A percentile compares a stretch with the other conserved stretches of the same genome.
These are phyloP conservation scores for Didymella glomerata DNA, from an alignment of 2,329 filamentous ascomycete species.

Conservation along the genomic window DNA sequence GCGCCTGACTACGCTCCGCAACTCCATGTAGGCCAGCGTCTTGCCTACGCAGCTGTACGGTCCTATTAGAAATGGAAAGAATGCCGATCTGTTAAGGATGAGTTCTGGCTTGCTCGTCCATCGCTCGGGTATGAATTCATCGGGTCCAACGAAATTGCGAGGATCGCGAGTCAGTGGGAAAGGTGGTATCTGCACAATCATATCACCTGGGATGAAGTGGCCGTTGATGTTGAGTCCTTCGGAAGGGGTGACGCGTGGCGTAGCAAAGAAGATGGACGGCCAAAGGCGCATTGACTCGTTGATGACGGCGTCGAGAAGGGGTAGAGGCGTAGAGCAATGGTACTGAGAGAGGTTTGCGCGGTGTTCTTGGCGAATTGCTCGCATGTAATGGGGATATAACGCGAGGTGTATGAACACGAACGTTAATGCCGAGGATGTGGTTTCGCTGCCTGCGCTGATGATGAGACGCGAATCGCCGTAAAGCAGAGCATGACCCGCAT, in stretches of 20 bases:
- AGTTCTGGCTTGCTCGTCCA: slow-evolving; percentile 34
- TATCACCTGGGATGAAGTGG: slow-evolving; percentile 40
- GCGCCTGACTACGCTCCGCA: slow-evolving; percentile 67
- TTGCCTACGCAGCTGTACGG: slow-evolving; percentile 75
- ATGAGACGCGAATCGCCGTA: slow-evolving; percentile 44
- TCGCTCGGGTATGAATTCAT: slow-evolving; percentile 39
- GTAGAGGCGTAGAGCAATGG: slow-evolving; percentile 22
- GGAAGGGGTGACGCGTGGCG: slow-evolving; percentile 42
- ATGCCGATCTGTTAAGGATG: slow-evolving; percentile 58
- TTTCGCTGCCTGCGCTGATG: slow-evolving; percentile 52
- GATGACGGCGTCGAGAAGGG: slow-evolving; percentile 36
- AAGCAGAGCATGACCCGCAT: slow-evolving; percentile 32
- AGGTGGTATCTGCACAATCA: slow-evolving; percentile 33
- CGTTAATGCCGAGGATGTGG: slow-evolving; percentile 61
- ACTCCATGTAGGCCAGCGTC: slow-evolving; percentile 68
- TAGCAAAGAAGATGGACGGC: slow-evolving; percentile 37
- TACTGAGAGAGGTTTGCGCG: slow-evolving; percentile 17
- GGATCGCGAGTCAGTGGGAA: slow-evolving; percentile 32
- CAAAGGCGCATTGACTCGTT: slow-evolving; percentile 41
- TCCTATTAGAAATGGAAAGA: slow-evolving; percentile 74
- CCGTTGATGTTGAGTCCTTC: slow-evolving; percentile 37
- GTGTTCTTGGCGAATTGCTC: slow-evolving; percentile 34
- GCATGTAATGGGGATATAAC: slow-evolving; percentile 28
- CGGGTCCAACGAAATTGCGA: slow-evolving; percentile 30
- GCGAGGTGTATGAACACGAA: slow-evolving; percentile 57